A percentile compares a stretch with the other conserved stretches of the same genome.
Evolutionary conservation across 345 rosid species (phyloP).

Genomic region (Pistacia integerrima): DNA sequence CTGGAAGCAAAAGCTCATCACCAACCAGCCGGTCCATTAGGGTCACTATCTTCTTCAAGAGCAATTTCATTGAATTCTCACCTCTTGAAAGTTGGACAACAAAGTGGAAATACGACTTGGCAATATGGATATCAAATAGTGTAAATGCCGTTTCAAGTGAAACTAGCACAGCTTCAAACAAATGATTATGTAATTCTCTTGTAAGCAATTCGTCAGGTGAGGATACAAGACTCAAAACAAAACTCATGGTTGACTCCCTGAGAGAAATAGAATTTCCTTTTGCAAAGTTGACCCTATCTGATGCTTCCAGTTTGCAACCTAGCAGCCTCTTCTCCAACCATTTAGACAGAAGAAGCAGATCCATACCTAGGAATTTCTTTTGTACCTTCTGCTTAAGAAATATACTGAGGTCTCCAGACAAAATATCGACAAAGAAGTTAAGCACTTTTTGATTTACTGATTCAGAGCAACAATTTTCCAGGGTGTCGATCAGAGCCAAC

Average conservation of each 20-base stretch:
- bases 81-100: conserved; percentile 80
- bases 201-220: conserved; percentile 44
- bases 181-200: conserved; percentile 60
- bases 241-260: conserved; percentile 83
- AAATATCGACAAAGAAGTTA: conserved; percentile 74
- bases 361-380: conserved; percentile 67
- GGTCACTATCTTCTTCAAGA: conserved; percentile 63
- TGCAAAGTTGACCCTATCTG: conserved; percentile 48
- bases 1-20: conserved; percentile 74
- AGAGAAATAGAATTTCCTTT: conserved; percentile 64
- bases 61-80: conserved; percentile 58
- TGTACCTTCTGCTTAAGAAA: conserved; percentile 65
- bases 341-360: conserved; percentile 57
- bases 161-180: conserved; percentile 79
- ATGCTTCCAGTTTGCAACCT: conserved; percentile 59
- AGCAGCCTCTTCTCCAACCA: conserved; percentile 91
- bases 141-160: conserved; percentile 83
- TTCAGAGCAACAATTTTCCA: conserved; percentile 73
- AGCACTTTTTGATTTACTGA: conserved; percentile 76
- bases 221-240: conserved; percentile 64
- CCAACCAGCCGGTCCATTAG: conserved; percentile 77
- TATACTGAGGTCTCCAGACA: conserved; percentile 63
- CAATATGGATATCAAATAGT: conserved; percentile 71
- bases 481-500: conserved; percentile 67
- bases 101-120: conserved; percentile 77